These are phyloP conservation scores for Aspergillus olivimuriae DNA, from an alignment of 495 filamentous ascomycete species.

Conservation along the genomic window DNA sequence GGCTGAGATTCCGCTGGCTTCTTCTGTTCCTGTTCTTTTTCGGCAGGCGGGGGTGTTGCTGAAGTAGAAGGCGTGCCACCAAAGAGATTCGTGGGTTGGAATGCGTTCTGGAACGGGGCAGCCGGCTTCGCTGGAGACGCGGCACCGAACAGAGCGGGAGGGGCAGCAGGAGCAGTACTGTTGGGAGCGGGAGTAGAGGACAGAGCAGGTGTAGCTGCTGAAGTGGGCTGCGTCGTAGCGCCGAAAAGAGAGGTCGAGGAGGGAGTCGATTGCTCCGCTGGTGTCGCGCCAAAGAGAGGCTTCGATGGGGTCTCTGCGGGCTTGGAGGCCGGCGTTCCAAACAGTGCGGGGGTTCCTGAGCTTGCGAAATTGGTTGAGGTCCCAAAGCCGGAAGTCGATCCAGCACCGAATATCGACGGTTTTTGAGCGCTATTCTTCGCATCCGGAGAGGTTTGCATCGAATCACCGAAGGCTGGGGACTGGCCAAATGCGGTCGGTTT, in stretches of 20 bases:
- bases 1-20: constrained; percentile 9
- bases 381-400: constrained; percentile 8
- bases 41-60: constrained; percentile 7
- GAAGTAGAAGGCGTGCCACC: constrained; percentile 6
- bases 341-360: constrained; percentile 9
- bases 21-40: constrained; percentile 9
- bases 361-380: neutral
- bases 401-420: constrained; percentile 14
- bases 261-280: constrained; percentile 11
- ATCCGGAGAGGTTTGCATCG: constrained; percentile 41
- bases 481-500: constrained; percentile 22
- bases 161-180: constrained; percentile 5
- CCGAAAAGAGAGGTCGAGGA: constrained; percentile 18
- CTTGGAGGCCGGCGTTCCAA: constrained; percentile 12
- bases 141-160: constrained; percentile 18
- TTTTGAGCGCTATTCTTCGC: constrained; percentile 24
- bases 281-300: constrained; percentile 18
- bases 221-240: constrained; percentile 12
- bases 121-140: constrained; percentile 12
- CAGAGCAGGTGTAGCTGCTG: constrained; percentile 9
- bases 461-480: constrained; percentile 24
- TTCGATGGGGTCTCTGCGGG: constrained; percentile 15
- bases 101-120: constrained; percentile 17
- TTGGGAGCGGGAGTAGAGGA: constrained; percentile 7
- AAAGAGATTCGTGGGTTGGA: constrained; percentile 17